Evolutionary conservation across 306 rosid genomes (phyloP).

Genomic region (Neltuma alba): DNA sequence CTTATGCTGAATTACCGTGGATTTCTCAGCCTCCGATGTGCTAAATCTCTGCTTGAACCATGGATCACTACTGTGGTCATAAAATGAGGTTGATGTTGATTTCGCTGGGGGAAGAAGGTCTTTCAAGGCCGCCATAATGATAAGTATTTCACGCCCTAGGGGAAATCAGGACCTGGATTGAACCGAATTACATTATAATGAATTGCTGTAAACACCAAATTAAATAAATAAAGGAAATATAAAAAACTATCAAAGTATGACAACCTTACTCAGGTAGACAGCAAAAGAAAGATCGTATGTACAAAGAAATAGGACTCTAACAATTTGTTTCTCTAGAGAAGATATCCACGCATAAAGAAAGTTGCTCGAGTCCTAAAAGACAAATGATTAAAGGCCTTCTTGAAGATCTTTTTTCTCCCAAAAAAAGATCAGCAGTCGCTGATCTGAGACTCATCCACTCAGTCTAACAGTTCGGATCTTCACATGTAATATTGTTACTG

Average conservation of each 20-base stretch:
- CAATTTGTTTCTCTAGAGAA: neutral
- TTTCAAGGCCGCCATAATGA: slow-evolving; percentile 67
- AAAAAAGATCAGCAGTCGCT: neutral
- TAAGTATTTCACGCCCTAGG: neutral
- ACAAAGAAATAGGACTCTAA: neutral
- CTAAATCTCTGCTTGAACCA: slow-evolving; percentile 88
- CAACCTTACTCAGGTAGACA: neutral
- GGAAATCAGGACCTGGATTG: neutral
- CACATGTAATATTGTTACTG: neutral
- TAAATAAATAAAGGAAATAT: neutral
- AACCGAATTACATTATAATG: neutral
- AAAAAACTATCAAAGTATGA: neutral
- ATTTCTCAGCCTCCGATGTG: slow-evolving; percentile 59
- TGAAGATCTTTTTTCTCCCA: neutral
- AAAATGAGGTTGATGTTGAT: slow-evolving; percentile 59
- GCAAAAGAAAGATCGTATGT: neutral
- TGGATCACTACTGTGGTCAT: slow-evolving; percentile 85
- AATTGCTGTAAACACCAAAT: neutral
- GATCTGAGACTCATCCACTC: neutral
- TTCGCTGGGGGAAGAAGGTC: slow-evolving; percentile 75
- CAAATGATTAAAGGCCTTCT: neutral
- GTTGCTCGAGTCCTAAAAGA: neutral
- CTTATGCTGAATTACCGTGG: slow-evolving; percentile 50
- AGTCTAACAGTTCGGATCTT: neutral
- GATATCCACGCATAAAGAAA: neutral